Percentiles rank a stretch among this genome's conserved stretches.
These are phyloP conservation scores for Geosiphon pyriformis DNA, from an alignment of 192 early-diverging fungal genomes.

Conservation along the genomic window DNA sequence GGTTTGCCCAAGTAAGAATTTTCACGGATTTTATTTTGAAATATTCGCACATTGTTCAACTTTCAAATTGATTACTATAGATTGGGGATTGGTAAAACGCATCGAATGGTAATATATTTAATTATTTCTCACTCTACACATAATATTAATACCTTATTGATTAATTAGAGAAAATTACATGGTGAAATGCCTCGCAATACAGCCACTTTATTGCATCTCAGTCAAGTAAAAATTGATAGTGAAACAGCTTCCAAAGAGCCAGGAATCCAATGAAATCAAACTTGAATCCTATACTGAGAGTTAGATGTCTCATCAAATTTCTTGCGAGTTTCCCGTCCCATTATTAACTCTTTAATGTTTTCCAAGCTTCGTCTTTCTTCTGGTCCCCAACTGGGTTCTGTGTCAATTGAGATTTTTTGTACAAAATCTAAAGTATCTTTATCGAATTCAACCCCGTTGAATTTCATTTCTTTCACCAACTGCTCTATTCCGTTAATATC, in stretches of 20 bases:
- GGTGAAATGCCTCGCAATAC: slow-evolving; percentile 15
- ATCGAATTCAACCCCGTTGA: slow-evolving; percentile 34
- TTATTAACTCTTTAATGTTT: neutral
- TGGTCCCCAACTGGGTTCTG: slow-evolving; percentile 10
- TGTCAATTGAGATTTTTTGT: slow-evolving; percentile 14
- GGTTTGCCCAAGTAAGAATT: slow-evolving; percentile 64
- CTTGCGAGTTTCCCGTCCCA: neutral
- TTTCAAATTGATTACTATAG: neutral
- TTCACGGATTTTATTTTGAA: neutral
- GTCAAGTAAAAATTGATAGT: neutral
- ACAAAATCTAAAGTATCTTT: slow-evolving; percentile 23
- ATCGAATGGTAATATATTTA: slow-evolving; percentile 16
- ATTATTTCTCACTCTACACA: neutral
- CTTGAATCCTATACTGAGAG: no score
- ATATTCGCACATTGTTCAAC: neutral
- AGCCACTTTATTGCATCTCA: slow-evolving; percentile 1
- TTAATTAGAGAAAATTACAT: slow-evolving; percentile 14
- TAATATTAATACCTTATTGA: neutral
- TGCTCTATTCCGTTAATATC: slow-evolving; percentile 37
- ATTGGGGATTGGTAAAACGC: slow-evolving; percentile 22
- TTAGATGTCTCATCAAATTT: no score
- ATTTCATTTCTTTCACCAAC: slow-evolving; percentile 36
- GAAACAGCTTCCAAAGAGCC: no score
- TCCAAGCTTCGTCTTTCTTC: slow-evolving; percentile 2
- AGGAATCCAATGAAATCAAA: no score